Evolutionary conservation across 768 basidiomycete species (phyloP).

Genomic region (Fomitopsis serialis): DNA sequence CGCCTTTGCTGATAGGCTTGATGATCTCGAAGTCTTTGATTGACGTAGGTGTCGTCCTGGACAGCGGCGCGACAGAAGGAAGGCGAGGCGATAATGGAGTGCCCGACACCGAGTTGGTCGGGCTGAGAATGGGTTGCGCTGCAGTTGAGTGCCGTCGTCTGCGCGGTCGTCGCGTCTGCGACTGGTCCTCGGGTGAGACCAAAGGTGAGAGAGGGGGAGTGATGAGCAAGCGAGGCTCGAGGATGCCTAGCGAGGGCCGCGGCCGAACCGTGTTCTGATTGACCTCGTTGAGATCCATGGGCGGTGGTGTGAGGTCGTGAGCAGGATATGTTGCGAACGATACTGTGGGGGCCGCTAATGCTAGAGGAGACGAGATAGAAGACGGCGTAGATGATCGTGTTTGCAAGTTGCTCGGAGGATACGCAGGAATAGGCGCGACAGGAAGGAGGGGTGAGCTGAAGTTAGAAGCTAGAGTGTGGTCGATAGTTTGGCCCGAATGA

Average conservation of each 20-base stretch:
- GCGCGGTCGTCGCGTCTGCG: conserved; percentile 47
- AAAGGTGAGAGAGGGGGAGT: conserved; percentile 71
- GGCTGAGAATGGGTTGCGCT: conserved; percentile 51
- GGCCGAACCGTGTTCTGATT: conserved; percentile 45
- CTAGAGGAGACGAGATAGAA: conserved; percentile 82
- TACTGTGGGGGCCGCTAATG: conserved; percentile 78
- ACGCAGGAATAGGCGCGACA: conserved; percentile 28
- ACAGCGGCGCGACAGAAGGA: conserved; percentile 67
- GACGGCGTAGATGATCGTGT: conserved; percentile 87
- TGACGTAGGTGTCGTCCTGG: conserved; percentile 79
- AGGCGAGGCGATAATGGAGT: conserved; percentile 84
- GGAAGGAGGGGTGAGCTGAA: conserved; percentile 17
- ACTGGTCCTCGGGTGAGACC: conserved; percentile 48
- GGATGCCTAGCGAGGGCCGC: conserved; percentile 60
- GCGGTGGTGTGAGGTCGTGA: conserved; percentile 52
- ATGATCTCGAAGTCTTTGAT: conserved; percentile 99
- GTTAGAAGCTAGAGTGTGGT: background rate
- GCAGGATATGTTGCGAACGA: conserved; percentile 47
- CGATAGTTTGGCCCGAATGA: background rate
- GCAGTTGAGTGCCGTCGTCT: conserved; percentile 56
- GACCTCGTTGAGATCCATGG: conserved; percentile 60
- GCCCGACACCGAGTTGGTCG: conserved; percentile 32
- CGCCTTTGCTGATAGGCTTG: conserved; percentile 98
- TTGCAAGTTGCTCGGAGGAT: conserved; percentile 39
- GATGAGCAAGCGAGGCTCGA: conserved; percentile 60